These are phyloP conservation scores for Gliomastix tumulicola DNA, from an alignment of 2,329 filamentous ascomycete species.

Conservation along the genomic window DNA sequence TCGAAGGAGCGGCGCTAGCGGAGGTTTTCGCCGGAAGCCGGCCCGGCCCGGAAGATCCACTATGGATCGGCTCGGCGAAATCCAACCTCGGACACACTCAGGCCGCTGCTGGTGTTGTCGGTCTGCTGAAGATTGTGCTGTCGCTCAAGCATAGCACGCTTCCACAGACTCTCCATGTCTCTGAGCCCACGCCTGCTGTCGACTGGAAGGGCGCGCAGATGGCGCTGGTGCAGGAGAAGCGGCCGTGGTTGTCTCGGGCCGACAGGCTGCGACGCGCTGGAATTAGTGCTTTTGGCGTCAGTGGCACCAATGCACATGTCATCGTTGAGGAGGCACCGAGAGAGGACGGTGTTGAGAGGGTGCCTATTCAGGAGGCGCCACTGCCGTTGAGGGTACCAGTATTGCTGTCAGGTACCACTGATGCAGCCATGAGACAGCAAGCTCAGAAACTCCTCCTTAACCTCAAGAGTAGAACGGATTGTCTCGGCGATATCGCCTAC, in stretches of 20 bases:
- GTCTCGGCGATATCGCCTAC: constrained; percentile 6
- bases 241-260: constrained; percentile 4
- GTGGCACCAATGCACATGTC: constrained; percentile 31
- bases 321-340: constrained; percentile 18
- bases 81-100: constrained; percentile 12
- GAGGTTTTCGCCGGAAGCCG: constrained; percentile 26
- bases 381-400: constrained; percentile 4
- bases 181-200: constrained; percentile 5
- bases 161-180: constrained; percentile 11
- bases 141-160: constrained; percentile 20
- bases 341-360: constrained; percentile 28
- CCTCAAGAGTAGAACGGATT: constrained; percentile 20
- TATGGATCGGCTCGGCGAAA: constrained; percentile 9
- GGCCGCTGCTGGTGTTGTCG: constrained; percentile 16
- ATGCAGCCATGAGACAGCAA: constrained; percentile 7
- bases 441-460: constrained; percentile 10
- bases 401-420: constrained; percentile 6
- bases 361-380: constrained; percentile 13
- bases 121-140: constrained; percentile 18
- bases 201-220: constrained; percentile 8
- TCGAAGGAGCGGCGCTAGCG: constrained; percentile 22
- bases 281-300: constrained; percentile 30
- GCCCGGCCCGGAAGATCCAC: neutral
- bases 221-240: constrained; percentile 3
- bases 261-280: constrained; percentile 6